A percentile compares a stretch with the other conserved stretches of the same genome.
These are phyloP conservation scores for Euptelea pleiosperma DNA, from an alignment of 164 flowering plant species.

Conservation along the genomic window DNA sequence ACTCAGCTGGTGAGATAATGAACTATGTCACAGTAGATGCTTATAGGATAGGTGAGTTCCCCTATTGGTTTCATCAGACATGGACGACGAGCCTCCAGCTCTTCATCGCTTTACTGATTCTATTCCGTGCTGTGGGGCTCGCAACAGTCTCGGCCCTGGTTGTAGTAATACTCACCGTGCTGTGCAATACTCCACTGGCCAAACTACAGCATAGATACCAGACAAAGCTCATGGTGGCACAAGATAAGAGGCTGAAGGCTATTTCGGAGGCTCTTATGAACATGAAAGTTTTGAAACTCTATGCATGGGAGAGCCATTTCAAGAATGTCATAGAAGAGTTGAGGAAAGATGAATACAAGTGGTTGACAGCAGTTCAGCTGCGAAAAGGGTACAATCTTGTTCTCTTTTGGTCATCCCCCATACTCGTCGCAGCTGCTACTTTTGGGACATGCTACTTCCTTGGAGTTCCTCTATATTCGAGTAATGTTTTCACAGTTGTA, in stretches of 20 bases:
- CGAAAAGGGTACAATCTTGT: slow-evolving; percentile 39
- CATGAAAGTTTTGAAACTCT: slow-evolving; percentile 65
- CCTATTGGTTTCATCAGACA: neutral
- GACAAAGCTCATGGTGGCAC: slow-evolving; percentile 5
- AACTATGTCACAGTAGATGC: neutral
- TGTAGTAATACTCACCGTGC: neutral
- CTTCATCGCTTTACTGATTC: slow-evolving; percentile 25
- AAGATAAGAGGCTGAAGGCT: slow-evolving; percentile 39
- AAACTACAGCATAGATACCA: slow-evolving; percentile 34
- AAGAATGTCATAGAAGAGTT: slow-evolving; percentile 39
- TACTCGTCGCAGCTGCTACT: slow-evolving; percentile 57
- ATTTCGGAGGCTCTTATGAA: slow-evolving; percentile 48
- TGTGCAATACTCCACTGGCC: slow-evolving; percentile 11
- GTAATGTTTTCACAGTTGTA: slow-evolving; percentile 75
- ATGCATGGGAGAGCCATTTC: slow-evolving; percentile 78
- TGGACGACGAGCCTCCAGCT: slow-evolving; percentile 40
- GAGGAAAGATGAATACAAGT: slow-evolving; percentile 46
- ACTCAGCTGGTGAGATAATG: neutral
- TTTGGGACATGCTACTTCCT: slow-evolving; percentile 59
- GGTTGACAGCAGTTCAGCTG: slow-evolving; percentile 50
- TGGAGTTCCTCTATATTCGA: slow-evolving; percentile 46
- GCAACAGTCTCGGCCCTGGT: slow-evolving; percentile 32
- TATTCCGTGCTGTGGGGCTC: slow-evolving; percentile 27
- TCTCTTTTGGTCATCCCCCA: slow-evolving; percentile 69
- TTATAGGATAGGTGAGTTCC: slow-evolving; percentile 57